These are phyloP conservation scores for Trichoderma afroharzianum DNA, from an alignment of 2,329 filamentous ascomycete species.

Conservation along the genomic window DNA sequence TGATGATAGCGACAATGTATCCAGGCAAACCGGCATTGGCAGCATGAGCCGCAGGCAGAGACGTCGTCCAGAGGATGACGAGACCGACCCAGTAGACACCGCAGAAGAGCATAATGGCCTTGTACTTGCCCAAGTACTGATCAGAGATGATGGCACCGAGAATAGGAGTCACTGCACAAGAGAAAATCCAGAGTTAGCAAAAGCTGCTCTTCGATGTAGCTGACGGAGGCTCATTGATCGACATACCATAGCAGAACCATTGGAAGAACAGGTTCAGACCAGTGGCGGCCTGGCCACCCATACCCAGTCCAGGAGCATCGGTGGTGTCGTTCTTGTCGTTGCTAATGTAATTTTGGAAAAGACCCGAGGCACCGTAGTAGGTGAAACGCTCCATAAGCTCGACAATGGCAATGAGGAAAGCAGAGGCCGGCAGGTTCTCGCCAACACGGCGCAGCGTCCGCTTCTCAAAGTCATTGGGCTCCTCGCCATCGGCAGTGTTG, in stretches of 20 bases:
- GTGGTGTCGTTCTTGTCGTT: constrained; percentile 32
- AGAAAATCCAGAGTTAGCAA: not conserved
- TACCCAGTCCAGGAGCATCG: constrained; percentile 49
- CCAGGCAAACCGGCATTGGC: constrained; percentile 44
- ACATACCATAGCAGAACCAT: constrained; percentile 43
- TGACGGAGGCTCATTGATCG: not conserved
- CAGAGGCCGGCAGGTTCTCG: constrained; percentile 52
- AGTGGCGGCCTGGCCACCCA: constrained; percentile 53
- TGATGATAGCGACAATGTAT: constrained; percentile 53
- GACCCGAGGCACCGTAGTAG: constrained; percentile 52
- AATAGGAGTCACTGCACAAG: constrained; percentile 35
- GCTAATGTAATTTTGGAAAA: constrained; percentile 55
- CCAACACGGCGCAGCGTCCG: constrained; percentile 48
- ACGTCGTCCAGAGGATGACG: constrained; percentile 50
- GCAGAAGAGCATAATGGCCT: constrained; percentile 57
- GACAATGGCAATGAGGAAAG: constrained; percentile 54
- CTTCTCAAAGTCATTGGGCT: constrained; percentile 52
- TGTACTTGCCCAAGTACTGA: constrained; percentile 58
- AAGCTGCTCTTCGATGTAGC: not conserved
- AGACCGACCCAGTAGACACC: constrained; percentile 56
- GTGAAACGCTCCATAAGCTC: constrained; percentile 57
- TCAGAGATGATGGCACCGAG: constrained; percentile 55
- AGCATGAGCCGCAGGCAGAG: constrained; percentile 37
- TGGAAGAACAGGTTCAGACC: constrained; percentile 55
- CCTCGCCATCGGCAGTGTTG: constrained; percentile 43